These are phyloP conservation scores for Russula olivacea DNA, from an alignment of 768 basidiomycete genomes.

Conservation along the genomic window DNA sequence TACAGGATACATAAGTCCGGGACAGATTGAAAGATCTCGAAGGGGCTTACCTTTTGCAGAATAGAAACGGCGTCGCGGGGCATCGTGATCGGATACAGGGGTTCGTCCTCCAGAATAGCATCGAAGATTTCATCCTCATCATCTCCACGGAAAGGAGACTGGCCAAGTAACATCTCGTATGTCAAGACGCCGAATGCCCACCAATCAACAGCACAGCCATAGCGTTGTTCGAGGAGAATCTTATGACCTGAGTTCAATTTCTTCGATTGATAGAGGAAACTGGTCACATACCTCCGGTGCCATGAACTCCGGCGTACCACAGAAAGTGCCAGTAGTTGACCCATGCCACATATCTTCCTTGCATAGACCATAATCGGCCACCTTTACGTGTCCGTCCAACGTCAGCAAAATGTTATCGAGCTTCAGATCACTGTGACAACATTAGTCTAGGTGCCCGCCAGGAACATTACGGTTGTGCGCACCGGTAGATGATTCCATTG, in stretches of 20 bases:
- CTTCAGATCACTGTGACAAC: conserved; percentile 76
- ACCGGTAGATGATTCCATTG: conserved; percentile 99
- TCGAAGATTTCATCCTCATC: conserved; percentile 99
- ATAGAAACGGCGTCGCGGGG: conserved; percentile 95
- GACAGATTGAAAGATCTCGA: not conserved
- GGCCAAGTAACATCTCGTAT: conserved; percentile 98
- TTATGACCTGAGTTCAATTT: conserved; percentile 31
- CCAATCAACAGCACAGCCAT: conserved; percentile 98
- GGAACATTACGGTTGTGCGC: conserved; percentile 27
- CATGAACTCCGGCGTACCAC: conserved; percentile 99
- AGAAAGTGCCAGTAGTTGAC: conserved; percentile 95
- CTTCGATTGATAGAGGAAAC: not conserved
- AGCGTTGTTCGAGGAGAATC: conserved; percentile 99
- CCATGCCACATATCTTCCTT: conserved; percentile 99
- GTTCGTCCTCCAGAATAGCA: conserved; percentile 97
- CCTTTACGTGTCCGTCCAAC: conserved; percentile 95
- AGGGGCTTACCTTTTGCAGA: conserved; percentile 69
- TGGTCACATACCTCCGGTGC: conserved; percentile 83
- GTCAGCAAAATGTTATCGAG: conserved; percentile 97
- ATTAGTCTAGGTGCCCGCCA: not conserved
- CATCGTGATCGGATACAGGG: conserved; percentile 98
- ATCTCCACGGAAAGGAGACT: conserved; percentile 98
- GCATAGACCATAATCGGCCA: conserved; percentile 98
- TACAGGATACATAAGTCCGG: conserved; percentile 32
- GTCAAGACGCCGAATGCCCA: conserved; percentile 99